Conservation (phyloP, 2,329 filamentous ascomycete genomes). For the Epichloe elymi region DNA sequence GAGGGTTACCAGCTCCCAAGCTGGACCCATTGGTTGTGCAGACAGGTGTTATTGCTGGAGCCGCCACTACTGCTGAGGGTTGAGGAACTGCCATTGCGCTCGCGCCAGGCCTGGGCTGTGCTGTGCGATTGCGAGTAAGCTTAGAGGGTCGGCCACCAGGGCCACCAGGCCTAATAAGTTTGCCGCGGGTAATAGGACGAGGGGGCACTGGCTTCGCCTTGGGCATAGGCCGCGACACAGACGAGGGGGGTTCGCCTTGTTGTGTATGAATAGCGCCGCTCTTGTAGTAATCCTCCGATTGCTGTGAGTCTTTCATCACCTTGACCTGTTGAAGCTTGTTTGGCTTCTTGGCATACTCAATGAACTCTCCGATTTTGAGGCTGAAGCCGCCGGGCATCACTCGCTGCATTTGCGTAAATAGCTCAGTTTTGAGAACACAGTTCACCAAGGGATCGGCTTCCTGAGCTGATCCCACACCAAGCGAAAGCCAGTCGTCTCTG, state of each 20-base stretch:
- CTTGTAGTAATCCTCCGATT: constrained; percentile 78
- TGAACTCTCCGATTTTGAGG: constrained; percentile 68
- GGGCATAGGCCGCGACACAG: constrained; percentile 71
- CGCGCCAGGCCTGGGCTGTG: constrained; percentile 29
- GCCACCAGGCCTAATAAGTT: constrained; percentile 83
- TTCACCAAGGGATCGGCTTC: constrained; percentile 88
- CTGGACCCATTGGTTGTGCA: constrained; percentile 2
- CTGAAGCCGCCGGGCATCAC: constrained; percentile 69
- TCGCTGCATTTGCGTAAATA: constrained; percentile 82
- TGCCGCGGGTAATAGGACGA: constrained; percentile 84
- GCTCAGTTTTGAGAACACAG: constrained; percentile 91
- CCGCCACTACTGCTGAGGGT: constrained; percentile 18
- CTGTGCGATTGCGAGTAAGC: constrained; percentile 37
- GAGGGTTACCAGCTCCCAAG: constrained; percentile 10
- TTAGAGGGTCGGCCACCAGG: constrained; percentile 70
- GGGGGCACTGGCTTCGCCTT: constrained; percentile 75
- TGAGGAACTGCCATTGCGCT: constrained; percentile 20
- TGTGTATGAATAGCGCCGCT: constrained; percentile 81
- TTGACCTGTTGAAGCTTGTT: constrained; percentile 84
- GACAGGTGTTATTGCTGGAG: background rate
- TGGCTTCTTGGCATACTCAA: constrained; percentile 97
- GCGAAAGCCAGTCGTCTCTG: constrained; percentile 93
- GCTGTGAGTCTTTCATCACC: constrained; percentile 72
- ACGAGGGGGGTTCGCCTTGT: constrained; percentile 73
- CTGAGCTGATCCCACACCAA: constrained; percentile 79